These are phyloP conservation scores for Podila verticillata DNA, from an alignment of 192 early-diverging fungal genomes.

Conservation along the genomic window DNA sequence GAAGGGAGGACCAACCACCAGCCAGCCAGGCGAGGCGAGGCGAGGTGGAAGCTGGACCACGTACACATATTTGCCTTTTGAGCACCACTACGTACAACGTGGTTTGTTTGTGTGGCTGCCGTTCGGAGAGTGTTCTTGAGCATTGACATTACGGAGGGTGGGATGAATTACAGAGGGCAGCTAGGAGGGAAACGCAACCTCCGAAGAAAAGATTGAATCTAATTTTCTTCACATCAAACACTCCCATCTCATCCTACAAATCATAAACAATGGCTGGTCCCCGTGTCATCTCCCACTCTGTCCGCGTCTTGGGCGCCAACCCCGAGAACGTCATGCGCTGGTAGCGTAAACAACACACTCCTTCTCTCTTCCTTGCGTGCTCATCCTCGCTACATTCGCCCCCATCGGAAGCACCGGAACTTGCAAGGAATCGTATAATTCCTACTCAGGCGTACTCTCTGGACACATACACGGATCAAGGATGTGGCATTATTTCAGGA, in stretches of 20 bases:
- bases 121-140: no score
- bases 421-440: background rate
- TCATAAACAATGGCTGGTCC: slow-evolving; percentile 45
- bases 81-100: no score
- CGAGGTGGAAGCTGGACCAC: no score
- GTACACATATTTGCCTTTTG: no score
- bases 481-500: no score
- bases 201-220: background rate
- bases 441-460: no score
- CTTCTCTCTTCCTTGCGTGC: background rate
- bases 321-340: slow-evolving; percentile 47
- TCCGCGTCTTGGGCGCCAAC: slow-evolving; percentile 51
- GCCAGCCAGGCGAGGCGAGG: no score
- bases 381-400: background rate
- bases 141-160: no score
- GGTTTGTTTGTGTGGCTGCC: no score
- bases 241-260: background rate
- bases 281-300: slow-evolving; percentile 46
- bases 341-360: slow-evolving; percentile 6
- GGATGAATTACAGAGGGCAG: no score
- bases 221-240: background rate
- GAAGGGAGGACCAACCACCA: no score
- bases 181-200: background rate
- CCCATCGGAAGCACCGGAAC: background rate
- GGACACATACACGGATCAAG: no score